phyloP scores from a whole-genome alignment of 768 basidiomycete species.

The Pluteus cervinus region DNA sequence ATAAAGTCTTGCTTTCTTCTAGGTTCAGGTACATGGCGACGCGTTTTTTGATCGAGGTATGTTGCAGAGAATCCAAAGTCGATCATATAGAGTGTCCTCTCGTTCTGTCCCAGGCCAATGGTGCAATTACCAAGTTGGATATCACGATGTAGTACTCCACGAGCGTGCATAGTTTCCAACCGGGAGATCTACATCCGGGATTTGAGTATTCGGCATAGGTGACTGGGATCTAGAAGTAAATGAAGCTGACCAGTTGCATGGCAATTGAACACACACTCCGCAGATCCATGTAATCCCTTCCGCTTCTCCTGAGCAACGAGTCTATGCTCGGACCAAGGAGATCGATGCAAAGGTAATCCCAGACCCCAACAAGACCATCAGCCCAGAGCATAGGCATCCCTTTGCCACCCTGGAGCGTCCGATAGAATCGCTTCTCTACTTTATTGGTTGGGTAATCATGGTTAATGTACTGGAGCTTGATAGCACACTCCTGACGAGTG shows the following conservation, averaged over 20 bases:
- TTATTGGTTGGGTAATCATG: constrained; percentile 74
- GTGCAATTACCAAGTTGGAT: constrained; percentile 77
- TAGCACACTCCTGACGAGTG: constrained; percentile 54
- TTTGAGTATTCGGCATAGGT: constrained; percentile 4
- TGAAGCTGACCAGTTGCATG: constrained; percentile 60
- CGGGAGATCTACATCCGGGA: constrained; percentile 49
- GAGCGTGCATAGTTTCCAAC: constrained; percentile 70
- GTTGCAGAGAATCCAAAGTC: constrained; percentile 82
- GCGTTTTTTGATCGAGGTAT: constrained; percentile 62
- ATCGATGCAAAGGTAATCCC: constrained; percentile 75
- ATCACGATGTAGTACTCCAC: constrained; percentile 71
- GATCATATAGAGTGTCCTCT: constrained; percentile 70
- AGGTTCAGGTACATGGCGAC: constrained; percentile 67
- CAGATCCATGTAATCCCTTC: constrained; percentile 57
- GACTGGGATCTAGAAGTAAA: constrained; percentile 2
- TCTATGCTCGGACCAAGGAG: constrained; percentile 69
- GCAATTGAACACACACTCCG: constrained; percentile 71
- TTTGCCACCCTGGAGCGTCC: constrained; percentile 59
- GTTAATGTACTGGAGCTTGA: constrained; percentile 66
- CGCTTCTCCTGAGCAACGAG: constrained; percentile 47
- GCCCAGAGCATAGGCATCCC: constrained; percentile 75
- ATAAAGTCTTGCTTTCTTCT: constrained; percentile 67
- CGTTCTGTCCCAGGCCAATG: constrained; percentile 52
- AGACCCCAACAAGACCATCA: constrained; percentile 46
- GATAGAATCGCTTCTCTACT: constrained; percentile 67